Evolutionary conservation across 805 yeast species (phyloP).

Genomic region (Pichia thaimueangensis): DNA sequence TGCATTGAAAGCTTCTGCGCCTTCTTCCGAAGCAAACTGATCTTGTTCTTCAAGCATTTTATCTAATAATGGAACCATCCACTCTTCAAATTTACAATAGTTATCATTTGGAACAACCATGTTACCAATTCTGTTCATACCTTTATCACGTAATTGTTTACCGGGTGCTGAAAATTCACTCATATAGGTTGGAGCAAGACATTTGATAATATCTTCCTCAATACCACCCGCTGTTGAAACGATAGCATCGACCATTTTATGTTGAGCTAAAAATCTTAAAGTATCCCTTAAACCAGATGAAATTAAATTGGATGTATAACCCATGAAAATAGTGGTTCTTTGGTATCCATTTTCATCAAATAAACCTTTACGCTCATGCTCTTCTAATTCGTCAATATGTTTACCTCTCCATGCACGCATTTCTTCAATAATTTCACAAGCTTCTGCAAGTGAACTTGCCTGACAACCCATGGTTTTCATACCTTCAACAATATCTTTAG

Average conservation of each 20-base stretch:
- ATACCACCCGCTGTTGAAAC: slow-evolving; percentile 98
- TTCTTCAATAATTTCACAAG: slow-evolving; percentile 86
- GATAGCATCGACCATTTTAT: slow-evolving; percentile 89
- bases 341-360: slow-evolving; percentile 75
- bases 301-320: slow-evolving; percentile 93
- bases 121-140: slow-evolving; percentile 97
- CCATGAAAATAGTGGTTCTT: slow-evolving; percentile 87
- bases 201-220: slow-evolving; percentile 95
- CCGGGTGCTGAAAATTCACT: slow-evolving; percentile 89
- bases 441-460: slow-evolving; percentile 77
- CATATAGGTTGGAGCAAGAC: slow-evolving; percentile 91
- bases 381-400: slow-evolving; percentile 60
- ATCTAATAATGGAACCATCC: slow-evolving; percentile 95
- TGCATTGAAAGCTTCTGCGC: slow-evolving; percentile 54
- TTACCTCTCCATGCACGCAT: slow-evolving; percentile 94
- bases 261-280: slow-evolving; percentile 79
- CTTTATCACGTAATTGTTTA: slow-evolving; percentile 77
- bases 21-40: slow-evolving; percentile 47
- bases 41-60: slow-evolving; percentile 86
- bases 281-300: slow-evolving; percentile 93
- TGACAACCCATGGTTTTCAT: slow-evolving; percentile 98
- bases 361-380: slow-evolving; percentile 64
- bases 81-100: slow-evolving; percentile 95
- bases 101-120: slow-evolving; percentile 95
- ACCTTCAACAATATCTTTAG: slow-evolving; percentile 67